Evolutionary conservation across 768 basidiomycete genomes (phyloP).

Genomic region (Candolleomyces eurysporus): DNA sequence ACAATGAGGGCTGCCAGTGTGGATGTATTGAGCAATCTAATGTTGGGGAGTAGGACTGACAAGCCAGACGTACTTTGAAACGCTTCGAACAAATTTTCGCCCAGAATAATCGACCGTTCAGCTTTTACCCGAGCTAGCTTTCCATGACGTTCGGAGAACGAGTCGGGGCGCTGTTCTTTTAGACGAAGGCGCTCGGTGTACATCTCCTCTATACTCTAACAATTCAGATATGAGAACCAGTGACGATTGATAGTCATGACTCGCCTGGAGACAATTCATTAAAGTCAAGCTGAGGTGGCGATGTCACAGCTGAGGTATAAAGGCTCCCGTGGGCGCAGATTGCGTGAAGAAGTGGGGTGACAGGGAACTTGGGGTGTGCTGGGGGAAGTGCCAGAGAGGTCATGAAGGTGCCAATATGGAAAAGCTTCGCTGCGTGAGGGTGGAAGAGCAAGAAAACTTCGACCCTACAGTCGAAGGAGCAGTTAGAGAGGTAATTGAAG

Average conservation of each 20-base stretch:
- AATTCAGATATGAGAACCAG: background rate
- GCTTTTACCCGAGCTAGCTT: conserved; percentile 50
- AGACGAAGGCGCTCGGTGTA: conserved; percentile 46
- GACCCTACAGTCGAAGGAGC: conserved; percentile 38
- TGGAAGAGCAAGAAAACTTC: conserved; percentile 80
- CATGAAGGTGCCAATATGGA: conserved; percentile 68
- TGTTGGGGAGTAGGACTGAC: background rate
- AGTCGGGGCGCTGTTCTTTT: conserved; percentile 47
- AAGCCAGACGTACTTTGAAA: conserved; percentile 49
- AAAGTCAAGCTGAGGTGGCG: conserved; percentile 51
- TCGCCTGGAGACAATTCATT: conserved; percentile 46
- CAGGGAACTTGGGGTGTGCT: conserved; percentile 71
- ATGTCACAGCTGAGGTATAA: conserved; percentile 68
- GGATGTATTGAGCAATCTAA: background rate
- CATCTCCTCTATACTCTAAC: conserved; percentile 43
- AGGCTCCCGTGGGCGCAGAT: conserved; percentile 79
- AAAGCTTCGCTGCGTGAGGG: conserved; percentile 67
- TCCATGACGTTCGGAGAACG: conserved; percentile 67
- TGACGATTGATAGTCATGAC: background rate
- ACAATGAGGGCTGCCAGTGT: conserved; percentile 51
- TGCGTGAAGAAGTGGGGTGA: conserved; percentile 72
- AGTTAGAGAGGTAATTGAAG: background rate
- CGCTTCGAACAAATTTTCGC: conserved; percentile 55
- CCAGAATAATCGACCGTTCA: conserved; percentile 45
- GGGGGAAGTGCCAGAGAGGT: conserved; percentile 62